These are phyloP conservation scores for Acer saccharum DNA, from an alignment of 345 rosid species.

Conservation along the genomic window DNA sequence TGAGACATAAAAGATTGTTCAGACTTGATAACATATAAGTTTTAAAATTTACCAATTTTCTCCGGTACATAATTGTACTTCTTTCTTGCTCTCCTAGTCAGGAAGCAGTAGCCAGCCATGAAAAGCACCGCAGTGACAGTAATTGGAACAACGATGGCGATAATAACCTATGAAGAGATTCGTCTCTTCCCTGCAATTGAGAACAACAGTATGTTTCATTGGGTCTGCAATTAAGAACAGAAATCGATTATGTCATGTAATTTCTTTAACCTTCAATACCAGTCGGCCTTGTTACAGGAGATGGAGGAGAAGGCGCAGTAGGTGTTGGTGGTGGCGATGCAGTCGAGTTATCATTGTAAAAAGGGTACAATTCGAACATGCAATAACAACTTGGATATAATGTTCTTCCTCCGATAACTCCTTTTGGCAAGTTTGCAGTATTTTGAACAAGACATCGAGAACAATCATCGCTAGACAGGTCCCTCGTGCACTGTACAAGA, in stretches of 20 bases:
- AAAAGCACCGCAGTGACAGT: conserved; percentile 31
- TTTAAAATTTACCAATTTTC: conserved; percentile 31
- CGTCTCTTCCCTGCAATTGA: conserved; percentile 31
- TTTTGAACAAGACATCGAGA: conserved; percentile 23
- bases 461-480: conserved; percentile 16
- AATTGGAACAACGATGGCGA: conserved; percentile 34
- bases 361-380: conserved; percentile 29
- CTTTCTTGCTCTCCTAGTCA: conserved; percentile 30
- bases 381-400: conserved; percentile 36
- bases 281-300: too few species aligned
- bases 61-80: conserved; percentile 27
- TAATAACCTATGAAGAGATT: conserved; percentile 17
- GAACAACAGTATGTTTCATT: not conserved
- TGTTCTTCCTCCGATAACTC: too few species aligned
- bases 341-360: conserved; percentile 9
- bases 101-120: conserved; percentile 23
- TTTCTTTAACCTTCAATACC: too few species aligned
- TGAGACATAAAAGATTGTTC: too few species aligned
- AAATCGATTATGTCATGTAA: too few species aligned
- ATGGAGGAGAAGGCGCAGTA: too few species aligned
- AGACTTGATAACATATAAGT: too few species aligned
- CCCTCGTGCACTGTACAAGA: conserved; percentile 17
- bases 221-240: too few species aligned
- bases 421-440: not conserved
- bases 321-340: not conserved